Base-by-base conservation (phyloP, 1,284 basidiomycete genomes). In the Trichosporon coremiiforme region DNA sequence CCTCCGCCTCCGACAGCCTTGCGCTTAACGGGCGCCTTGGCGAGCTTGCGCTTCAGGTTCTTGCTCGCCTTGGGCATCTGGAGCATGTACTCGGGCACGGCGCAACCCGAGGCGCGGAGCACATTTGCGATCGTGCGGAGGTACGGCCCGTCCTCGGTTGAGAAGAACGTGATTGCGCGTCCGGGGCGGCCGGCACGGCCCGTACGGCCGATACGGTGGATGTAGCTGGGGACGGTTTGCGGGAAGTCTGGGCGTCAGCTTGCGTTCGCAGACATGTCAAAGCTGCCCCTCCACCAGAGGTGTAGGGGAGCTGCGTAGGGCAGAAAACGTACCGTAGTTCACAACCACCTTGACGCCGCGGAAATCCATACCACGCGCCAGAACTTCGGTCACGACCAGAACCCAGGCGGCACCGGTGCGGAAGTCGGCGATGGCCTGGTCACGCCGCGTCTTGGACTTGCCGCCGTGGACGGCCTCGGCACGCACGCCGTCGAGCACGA, bases 291-390 rank as follows among this genome's bases (percentile, higher is more conserved):
- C 8, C 13, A n/a, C 9, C 22, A 6, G 17, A 45, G 31, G 9
- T 35, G 12, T 13, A 13, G 36, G 17, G 68, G 75, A 75, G 1
- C 1, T 35, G 33, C 6, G 33, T 4, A 35, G 33, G 25, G 25
- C 25, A 25, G 25, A 25, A 25, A 35, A 75, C 79, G 70, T 50
- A 82, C 80, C 82, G 78, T 95, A 98, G 83, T 98, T 99, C 81
- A 99, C 91, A 12, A 99, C 95, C 76, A 98, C 90, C 73, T 91
- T 87, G 57, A 99, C 90, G 13, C 95, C 95, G 81, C 93, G 92
- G 85, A 99, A 98, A 80, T 99, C 96, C 89, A 99, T 95, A 4
- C 96, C 97, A 74, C 97, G 88, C 12, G 94, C 94, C 90, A 97
- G 91, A 47, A 97, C 92, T 79, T 98, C 95, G 15, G 95, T 98